These are phyloP conservation scores for Phytophthora sp. DNA, from an alignment of 352 stramenopile species.

Conservation along the genomic window DNA sequence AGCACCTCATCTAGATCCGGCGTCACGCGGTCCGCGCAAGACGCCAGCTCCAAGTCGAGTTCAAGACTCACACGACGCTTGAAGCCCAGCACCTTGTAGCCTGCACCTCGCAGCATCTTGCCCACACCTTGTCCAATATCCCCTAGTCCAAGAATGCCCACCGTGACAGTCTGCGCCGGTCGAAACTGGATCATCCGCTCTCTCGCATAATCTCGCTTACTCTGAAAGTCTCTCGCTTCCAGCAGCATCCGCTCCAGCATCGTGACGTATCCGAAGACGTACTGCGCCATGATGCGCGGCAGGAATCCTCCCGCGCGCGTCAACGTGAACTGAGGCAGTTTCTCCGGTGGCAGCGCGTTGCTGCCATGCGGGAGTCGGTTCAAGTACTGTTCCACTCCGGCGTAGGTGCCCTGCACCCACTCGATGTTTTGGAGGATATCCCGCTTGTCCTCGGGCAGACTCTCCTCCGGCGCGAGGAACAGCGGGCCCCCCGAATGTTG, in stretches of 20 bases:
- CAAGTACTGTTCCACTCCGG: slow-evolving; percentile 66
- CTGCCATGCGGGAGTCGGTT: slow-evolving; percentile 30
- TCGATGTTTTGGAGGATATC: slow-evolving; percentile 49
- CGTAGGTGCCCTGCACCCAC: slow-evolving; percentile 77
- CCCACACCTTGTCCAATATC: slow-evolving; percentile 71
- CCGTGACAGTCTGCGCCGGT: slow-evolving; percentile 50
- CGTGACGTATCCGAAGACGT: slow-evolving; percentile 65
- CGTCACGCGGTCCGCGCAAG: slow-evolving; percentile 48
- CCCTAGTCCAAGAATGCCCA: slow-evolving; percentile 63
- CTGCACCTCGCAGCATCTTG: slow-evolving; percentile 45
- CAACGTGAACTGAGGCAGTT: slow-evolving; percentile 44
- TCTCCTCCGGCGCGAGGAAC: slow-evolving; percentile 37
- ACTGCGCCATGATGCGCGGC: slow-evolving; percentile 64
- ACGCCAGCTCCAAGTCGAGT: slow-evolving; percentile 5
- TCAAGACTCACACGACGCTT: slow-evolving; percentile 47
- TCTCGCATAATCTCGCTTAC: slow-evolving; percentile 41
- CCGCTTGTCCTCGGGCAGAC: slow-evolving; percentile 33
- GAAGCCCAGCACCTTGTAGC: slow-evolving; percentile 76
- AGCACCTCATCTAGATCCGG: slow-evolving; percentile 60
- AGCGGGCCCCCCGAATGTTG: slow-evolving; percentile 48
- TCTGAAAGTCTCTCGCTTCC: slow-evolving; percentile 47
- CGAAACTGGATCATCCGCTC: slow-evolving; percentile 50
- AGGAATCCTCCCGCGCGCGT: slow-evolving; percentile 65
- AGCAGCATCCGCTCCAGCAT: slow-evolving; percentile 72
- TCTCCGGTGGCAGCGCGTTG: slow-evolving; percentile 2